A percentile compares a stretch with the other conserved stretches of the same genome.
Evolutionary conservation across 1,284 basidiomycete genomes (phyloP).

Genomic region (Takashimella koratensis): DNA sequence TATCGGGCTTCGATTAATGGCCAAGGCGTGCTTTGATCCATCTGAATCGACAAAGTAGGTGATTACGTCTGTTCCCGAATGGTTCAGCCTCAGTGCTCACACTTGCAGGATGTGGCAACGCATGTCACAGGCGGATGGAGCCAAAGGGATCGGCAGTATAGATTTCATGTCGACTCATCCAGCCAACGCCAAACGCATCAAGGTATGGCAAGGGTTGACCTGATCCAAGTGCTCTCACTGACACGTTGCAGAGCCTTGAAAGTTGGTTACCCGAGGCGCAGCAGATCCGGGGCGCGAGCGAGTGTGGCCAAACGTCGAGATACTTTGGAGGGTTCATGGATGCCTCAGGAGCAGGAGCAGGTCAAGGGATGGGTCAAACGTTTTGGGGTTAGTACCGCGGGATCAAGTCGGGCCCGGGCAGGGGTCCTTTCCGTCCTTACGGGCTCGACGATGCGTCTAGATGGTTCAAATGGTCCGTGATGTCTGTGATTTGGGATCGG

Average conservation of each 20-base stretch:
- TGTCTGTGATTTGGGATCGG: no score
- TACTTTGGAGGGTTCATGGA: conserved; percentile 41
- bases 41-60: conserved; percentile 64
- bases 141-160: conserved; percentile 24
- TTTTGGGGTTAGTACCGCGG: conserved; percentile 20
- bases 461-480: no score
- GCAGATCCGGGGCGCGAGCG: conserved; percentile 36
- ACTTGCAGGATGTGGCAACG: conserved; percentile 62
- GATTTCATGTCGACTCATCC: conserved; percentile 65
- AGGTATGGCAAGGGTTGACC: conserved; percentile 56
- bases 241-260: conserved; percentile 23
- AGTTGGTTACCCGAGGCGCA: conserved; percentile 43
- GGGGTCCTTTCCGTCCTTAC: no score
- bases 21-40: conserved; percentile 48
- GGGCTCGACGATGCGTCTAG: no score
- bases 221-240: background rate
- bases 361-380: conserved; percentile 10
- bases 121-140: conserved; percentile 56
- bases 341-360: conserved; percentile 12
- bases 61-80: no score
- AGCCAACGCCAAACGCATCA: conserved; percentile 62
- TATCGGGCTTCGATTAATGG: conserved; percentile 68
- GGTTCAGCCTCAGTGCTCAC: no score
- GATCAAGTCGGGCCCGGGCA: no score
- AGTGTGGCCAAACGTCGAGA: conserved; percentile 32